Base-by-base conservation (phyloP, 2,329 filamentous ascomycete species). In the Scytalidium sp. region DNA sequence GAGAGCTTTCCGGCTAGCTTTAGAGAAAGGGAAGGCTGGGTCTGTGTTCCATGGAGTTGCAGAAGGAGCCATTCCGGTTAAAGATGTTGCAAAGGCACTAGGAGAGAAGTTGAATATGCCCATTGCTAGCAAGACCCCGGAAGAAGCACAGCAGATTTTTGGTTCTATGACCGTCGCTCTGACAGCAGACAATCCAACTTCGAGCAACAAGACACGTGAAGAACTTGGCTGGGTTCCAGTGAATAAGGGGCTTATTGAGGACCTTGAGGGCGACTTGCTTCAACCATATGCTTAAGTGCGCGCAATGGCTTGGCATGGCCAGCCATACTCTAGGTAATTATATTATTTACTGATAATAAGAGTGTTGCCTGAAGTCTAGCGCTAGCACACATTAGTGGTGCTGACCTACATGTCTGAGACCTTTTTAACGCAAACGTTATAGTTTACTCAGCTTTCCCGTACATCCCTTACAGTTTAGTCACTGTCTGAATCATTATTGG, bases 1-100 rank as follows among this genome's bases (percentile, higher is more conserved):
- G 0, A 32, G 17, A 5, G 19, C 45, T 19, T 50, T 32, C 22
- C 29, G 22, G 11, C 20, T 50, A n/a, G n/a, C n/a, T n/a, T n/a
- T 71, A n/a, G 70, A 73, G 52, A 68, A 68, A 49, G 71, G 61
- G 2, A 44, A 36, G 8, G 57, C 67, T 2, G 70, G 71, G 0
- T 54, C 61, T 2, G 57, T 60, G 2, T 71, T 65, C 49, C 70
- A 75, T 55, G 67, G 62, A 9, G 62, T 67, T 19, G 67, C 55
- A 0, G 66, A 72, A 39, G 62, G 70, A 32, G 65, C 58, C 11
- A 60, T 73, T 0, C 43, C 54, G 1, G 50, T 67, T 43, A 70
- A 67, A 50, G 66, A 70, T 6, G 65, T 73, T 42, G 63, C 65
- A 4, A 54, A 47, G 5, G 57, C 62, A 3, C 60, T 75, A 19